phyloP scores from a whole-genome alignment of 441 rosid genomes.

The Breynia disticha region DNA sequence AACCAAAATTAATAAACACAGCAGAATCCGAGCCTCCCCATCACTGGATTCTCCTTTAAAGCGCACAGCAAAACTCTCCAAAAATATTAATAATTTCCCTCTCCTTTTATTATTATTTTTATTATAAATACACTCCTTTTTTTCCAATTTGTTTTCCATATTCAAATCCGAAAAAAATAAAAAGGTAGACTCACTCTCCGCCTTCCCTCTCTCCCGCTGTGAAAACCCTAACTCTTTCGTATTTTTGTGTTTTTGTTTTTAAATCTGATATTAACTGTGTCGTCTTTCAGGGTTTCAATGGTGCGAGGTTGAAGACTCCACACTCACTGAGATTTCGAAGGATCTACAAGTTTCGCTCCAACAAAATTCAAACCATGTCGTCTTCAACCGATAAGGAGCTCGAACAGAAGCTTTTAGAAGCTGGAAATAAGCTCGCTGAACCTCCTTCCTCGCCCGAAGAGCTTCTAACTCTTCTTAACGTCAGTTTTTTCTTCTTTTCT shows the following conservation, averaged over 20 bases:
- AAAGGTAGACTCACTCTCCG: not conserved
- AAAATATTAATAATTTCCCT: no score
- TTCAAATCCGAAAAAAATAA: constrained; percentile 5
- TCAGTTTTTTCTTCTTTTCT: constrained; percentile 11
- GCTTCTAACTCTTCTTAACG: constrained; percentile 85
- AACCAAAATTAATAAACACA: constrained; percentile 28
- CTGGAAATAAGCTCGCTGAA: constrained; percentile 56
- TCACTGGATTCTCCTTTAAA: constrained; percentile 27
- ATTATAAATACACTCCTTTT: no score
- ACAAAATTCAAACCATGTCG: constrained; percentile 17
- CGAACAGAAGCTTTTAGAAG: constrained; percentile 62
- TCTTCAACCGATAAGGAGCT: constrained; percentile 53
- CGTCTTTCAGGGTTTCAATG: constrained; percentile 25
- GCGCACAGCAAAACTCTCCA: constrained; percentile 10
- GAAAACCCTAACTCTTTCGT: no score
- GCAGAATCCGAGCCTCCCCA: constrained; percentile 32
- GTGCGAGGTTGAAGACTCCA: constrained; percentile 21
- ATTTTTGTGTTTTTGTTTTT: no score
- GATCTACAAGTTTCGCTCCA: constrained; percentile 26
- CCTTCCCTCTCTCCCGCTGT: no score
- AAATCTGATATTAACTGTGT: not conserved
- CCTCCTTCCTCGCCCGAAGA: constrained; percentile 62
- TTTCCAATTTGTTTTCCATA: constrained; percentile 1
- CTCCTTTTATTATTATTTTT: constrained; percentile 1
- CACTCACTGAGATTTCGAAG: constrained; percentile 20